phyloP scores from a whole-genome alignment of 2,329 filamentous ascomycete genomes.

The Chrysoporthe austroafricana region DNA sequence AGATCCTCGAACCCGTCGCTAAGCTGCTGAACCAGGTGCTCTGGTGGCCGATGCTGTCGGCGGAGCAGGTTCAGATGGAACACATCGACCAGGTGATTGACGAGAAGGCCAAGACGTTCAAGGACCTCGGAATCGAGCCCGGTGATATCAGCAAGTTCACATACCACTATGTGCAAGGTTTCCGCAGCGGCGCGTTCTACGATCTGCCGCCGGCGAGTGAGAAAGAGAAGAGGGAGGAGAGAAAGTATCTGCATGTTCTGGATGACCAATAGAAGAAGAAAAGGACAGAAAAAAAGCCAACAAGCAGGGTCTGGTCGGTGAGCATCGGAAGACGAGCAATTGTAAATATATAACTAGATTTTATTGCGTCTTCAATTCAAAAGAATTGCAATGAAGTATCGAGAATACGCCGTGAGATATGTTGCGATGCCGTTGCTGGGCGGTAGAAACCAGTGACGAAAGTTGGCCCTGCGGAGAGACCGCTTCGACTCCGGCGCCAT shows the following conservation, averaged over 20 bases:
- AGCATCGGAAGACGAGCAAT: conserved; percentile 28
- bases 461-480: not conserved
- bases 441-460: not conserved
- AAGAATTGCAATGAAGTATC: conserved; percentile 20
- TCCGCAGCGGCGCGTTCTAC: conserved; percentile 85
- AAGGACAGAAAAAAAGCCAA: conserved; percentile 41
- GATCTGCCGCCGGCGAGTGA: conserved; percentile 94
- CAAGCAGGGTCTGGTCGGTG: conserved; percentile 26
- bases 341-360: conserved; percentile 39
- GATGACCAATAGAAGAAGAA: conserved; percentile 71
- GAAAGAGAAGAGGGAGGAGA: conserved; percentile 91
- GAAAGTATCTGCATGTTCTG: conserved; percentile 93
- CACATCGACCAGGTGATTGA: conserved; percentile 94
- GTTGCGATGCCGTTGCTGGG: not conserved
- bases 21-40: conserved; percentile 77
- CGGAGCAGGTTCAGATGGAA: conserved; percentile 87
- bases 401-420: not conserved
- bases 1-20: conserved; percentile 74
- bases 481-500: not conserved
- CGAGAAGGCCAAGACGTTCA: conserved; percentile 89
- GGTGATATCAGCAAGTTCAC: conserved; percentile 84
- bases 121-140: conserved; percentile 88
- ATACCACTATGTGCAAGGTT: conserved; percentile 94
- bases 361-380: conserved; percentile 32
- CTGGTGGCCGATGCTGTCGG: conserved; percentile 86